Conservation (phyloP, 225 moss, liverwort and hornwort genomes). For the Bryum argenteum region DNA sequence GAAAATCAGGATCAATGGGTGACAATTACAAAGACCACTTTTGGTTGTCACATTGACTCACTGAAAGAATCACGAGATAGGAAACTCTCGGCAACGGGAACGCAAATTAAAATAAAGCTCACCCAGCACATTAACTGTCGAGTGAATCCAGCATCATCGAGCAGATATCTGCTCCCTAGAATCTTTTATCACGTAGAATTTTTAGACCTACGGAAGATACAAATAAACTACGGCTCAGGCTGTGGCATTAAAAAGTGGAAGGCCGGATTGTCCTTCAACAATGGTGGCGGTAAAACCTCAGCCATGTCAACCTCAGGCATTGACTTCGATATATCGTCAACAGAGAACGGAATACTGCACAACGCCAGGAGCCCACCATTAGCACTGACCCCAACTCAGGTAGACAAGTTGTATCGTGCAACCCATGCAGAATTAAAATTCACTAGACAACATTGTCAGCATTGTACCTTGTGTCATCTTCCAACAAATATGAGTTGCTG, state of each 20-base stretch:
- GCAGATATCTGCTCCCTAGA: conserved; percentile 57
- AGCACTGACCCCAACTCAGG: neutral
- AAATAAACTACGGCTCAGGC: conserved; percentile 49
- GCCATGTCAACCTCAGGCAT: conserved; percentile 86
- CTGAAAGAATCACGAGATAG: conserved; percentile 59
- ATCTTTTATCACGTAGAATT: conserved; percentile 35
- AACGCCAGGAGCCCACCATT: neutral
- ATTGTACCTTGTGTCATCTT: conserved; percentile 84
- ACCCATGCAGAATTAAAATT: neutral
- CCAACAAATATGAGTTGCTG: conserved; percentile 91
- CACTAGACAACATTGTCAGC: neutral
- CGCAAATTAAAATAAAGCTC: conserved; percentile 58
- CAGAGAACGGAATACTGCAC: conserved; percentile 94
- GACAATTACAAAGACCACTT: conserved; percentile 58
- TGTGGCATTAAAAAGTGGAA: conserved; percentile 94
- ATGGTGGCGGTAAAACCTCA: conserved; percentile 88
- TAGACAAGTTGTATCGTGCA: neutral
- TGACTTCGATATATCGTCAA: conserved; percentile 93
- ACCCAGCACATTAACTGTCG: conserved; percentile 54
- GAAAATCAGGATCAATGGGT: conserved; percentile 46
- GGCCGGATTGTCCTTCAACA: conserved; percentile 85
- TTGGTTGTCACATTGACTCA: conserved; percentile 49
- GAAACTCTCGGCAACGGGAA: conserved; percentile 40
- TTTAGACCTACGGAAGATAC: conserved; percentile 44
- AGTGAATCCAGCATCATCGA: conserved; percentile 53